These are phyloP conservation scores for Capsicum pubescens DNA, from an alignment of 257 asterid genomes.

Conservation along the genomic window DNA sequence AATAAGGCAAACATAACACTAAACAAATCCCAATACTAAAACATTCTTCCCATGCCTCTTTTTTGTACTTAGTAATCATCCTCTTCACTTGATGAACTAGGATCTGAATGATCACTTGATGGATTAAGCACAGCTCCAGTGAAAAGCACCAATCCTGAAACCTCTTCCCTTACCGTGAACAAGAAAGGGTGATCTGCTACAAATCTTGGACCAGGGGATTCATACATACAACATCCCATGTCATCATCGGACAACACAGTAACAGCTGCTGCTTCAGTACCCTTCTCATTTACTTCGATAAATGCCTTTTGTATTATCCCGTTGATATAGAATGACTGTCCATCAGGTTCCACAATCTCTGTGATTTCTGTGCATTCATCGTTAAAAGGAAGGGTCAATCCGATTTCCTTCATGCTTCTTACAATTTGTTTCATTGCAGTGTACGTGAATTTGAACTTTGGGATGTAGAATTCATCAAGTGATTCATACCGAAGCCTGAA, in stretches of 20 bases:
- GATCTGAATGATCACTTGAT: background rate
- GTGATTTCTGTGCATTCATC: background rate
- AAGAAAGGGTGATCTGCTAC: constrained; percentile 50
- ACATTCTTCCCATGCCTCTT: too few species aligned
- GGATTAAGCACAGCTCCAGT: constrained; percentile 37
- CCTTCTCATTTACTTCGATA: constrained; percentile 46
- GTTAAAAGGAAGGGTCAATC: background rate
- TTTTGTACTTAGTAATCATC: background rate
- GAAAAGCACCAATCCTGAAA: constrained; percentile 38
- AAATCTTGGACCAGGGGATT: background rate
- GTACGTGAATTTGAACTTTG: constrained; percentile 36
- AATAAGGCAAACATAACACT: too few species aligned
- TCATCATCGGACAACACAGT: too few species aligned
- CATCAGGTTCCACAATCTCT: background rate
- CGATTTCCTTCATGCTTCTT: background rate
- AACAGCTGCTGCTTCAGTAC: constrained; percentile 48
- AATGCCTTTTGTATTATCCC: constrained; percentile 46
- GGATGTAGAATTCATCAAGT: constrained; percentile 13
- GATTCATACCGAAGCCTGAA: background rate
- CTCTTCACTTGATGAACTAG: background rate
- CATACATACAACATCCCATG: too few species aligned
- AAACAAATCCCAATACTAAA: too few species aligned
- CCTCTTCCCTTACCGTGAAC: constrained; percentile 42
- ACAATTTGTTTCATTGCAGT: background rate
- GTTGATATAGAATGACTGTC: constrained; percentile 27